Evolutionary conservation across 2,329 filamentous ascomycete species (phyloP), one percentile per base, ranked within the genome.

Genomic region (Fusarium sp.): DNA sequence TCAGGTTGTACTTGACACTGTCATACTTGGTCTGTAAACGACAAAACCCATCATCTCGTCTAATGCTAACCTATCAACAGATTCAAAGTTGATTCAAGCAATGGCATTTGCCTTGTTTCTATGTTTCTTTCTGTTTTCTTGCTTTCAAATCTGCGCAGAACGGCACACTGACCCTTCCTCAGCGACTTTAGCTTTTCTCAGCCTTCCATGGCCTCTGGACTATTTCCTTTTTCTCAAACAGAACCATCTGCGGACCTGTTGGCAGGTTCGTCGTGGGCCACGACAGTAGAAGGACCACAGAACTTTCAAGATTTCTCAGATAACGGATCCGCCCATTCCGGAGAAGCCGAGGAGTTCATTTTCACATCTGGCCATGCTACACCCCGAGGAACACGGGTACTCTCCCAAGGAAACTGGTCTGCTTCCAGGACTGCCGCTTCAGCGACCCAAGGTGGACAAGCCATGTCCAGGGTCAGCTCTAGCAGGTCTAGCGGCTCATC

Each of bases 161-260:
- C 80, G 83, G 82, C 77, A 85, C 80, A 89, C 86, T 89, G 84
- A 89, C 85, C 81, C 78, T 75, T 69, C 77, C 75, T 71, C 82
- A 87, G 85, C 84, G 84, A 87, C 67, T 87, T 84, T 79, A 88
- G 86, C 82, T 85, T 83, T 76, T 81, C 83, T 65, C 85, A 85
- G 76, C 81, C 83, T 77, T 80, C 83, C 67, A 81, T 88, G 81
- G 78, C 84, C 75, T 79, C 84, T 71, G 84, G 84, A 78, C 83
- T 86, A 78, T 86, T 87, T 84, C 82, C 85, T 81, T 87, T 85
- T 80, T 83, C 84, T 84, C 85, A 87, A 77, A 85, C 85, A 84
- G 86, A 84, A 85, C 84, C 85, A 82, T 81, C 84, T 78, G 74
- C 84, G 77, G 86, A 87, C 83, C 83, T 86, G 78, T 81, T 86